Evolutionary conservation across 768 basidiomycete genomes (phyloP).

Genomic region (Calocybe cyanea): DNA sequence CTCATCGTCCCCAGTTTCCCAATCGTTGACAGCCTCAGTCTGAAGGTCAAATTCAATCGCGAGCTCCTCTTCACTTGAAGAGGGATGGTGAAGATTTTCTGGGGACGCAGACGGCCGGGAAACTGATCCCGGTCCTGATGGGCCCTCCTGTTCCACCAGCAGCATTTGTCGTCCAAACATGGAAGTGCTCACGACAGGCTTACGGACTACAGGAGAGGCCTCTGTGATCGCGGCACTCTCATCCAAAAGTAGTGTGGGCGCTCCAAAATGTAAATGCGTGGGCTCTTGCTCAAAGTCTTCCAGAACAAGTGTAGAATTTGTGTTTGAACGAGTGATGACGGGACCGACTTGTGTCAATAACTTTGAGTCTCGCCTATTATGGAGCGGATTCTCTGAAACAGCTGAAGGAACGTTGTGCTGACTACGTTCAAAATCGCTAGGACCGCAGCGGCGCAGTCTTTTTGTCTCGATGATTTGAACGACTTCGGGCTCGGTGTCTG

Average conservation of each 20-base stretch:
- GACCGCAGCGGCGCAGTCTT: constrained; percentile 22
- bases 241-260: constrained; percentile 16
- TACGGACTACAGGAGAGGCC: no score
- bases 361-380: background rate
- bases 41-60: constrained; percentile 26
- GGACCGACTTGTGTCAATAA: background rate
- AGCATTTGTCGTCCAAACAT: constrained; percentile 19
- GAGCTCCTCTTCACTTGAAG: background rate
- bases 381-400: background rate
- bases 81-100: background rate
- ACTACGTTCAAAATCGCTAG: constrained; percentile 22
- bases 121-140: constrained; percentile 5
- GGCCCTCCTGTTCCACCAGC: constrained; percentile 10
- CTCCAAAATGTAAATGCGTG: constrained; percentile 11
- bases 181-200: background rate
- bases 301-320: background rate
- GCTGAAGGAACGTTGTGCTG: background rate
- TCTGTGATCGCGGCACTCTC: background rate
- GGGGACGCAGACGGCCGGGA: background rate
- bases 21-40: constrained; percentile 42
- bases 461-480: constrained; percentile 7
- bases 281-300: background rate
- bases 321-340: background rate
- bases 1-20: constrained; percentile 75
- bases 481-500: constrained; percentile 29